A percentile compares a stretch with the other conserved stretches of the same genome.
Conservation (phyloP, 208 protist species). For the Wallacemonas rigidus region DNA sequence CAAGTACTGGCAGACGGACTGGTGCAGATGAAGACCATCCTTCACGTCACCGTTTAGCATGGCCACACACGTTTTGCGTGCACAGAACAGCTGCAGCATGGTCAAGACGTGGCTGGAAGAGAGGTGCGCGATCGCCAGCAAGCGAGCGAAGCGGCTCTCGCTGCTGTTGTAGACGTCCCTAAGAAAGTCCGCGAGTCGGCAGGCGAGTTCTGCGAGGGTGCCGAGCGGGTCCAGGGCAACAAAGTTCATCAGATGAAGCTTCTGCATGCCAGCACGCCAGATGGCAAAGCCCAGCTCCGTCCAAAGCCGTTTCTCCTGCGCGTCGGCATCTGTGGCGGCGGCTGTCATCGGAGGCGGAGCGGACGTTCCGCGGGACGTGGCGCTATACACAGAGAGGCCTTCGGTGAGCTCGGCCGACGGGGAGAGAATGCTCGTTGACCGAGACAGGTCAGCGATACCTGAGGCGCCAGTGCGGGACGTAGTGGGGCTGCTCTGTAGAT, state of each 20-base stretch:
- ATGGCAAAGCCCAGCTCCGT: constrained; percentile 63
- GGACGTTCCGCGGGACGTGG: neutral
- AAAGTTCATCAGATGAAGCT: constrained; percentile 58
- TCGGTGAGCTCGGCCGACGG: constrained; percentile 30
- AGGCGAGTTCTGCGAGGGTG: constrained; percentile 35
- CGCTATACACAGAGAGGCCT: neutral
- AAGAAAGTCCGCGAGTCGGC: constrained; percentile 54
- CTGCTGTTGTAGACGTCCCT: constrained; percentile 26
- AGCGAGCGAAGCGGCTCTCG: constrained; percentile 2
- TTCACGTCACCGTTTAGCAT: constrained; percentile 43
- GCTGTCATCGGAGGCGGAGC: neutral
- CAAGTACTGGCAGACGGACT: constrained; percentile 32
- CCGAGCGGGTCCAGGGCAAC: constrained; percentile 37
- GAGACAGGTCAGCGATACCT: neutral
- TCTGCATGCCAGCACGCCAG: constrained; percentile 59
- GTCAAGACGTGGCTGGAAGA: constrained; percentile 52
- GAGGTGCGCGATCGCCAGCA: constrained; percentile 37
- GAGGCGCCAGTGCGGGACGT: constrained; percentile 2
- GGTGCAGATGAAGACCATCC: constrained; percentile 16
- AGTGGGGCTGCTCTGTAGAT: constrained; percentile 12
- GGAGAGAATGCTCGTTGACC: constrained; percentile 5
- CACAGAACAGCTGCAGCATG: constrained; percentile 59
- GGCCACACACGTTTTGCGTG: constrained; percentile 35
- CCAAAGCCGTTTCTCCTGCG: constrained; percentile 56
- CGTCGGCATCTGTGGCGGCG: neutral